Conservation (phyloP, 2,329 filamentous ascomycete species). For the Trichoderma koningii region DNA sequence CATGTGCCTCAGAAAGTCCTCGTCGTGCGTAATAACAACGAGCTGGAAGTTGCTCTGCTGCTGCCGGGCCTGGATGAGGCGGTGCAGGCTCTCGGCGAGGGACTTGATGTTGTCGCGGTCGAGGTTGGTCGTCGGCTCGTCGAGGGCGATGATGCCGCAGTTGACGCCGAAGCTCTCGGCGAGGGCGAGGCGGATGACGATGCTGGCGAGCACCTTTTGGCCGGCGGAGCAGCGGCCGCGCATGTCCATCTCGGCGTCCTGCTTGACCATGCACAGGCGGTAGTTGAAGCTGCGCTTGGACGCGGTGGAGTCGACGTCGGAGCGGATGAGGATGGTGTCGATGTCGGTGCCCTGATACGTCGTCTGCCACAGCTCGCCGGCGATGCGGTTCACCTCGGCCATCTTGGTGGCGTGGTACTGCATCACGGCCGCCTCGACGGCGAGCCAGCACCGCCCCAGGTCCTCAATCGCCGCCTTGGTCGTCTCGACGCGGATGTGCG, state of each 20-base stretch:
- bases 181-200: conserved; percentile 94
- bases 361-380: conserved; percentile 93
- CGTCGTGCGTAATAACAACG: conserved; percentile 98
- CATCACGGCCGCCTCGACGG: conserved; percentile 96
- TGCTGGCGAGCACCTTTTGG: conserved; percentile 93
- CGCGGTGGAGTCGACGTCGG: conserved; percentile 75
- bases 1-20: conserved; percentile 93
- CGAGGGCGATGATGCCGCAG: conserved; percentile 92
- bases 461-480: conserved; percentile 94
- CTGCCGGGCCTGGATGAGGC: conserved; percentile 81
- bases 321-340: conserved; percentile 92
- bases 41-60: conserved; percentile 95
- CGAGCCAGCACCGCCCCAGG: conserved; percentile 75
- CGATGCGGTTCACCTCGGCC: conserved; percentile 95
- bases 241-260: conserved; percentile 99
- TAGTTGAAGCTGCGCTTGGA: conserved; percentile 92
- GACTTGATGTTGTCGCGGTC: conserved; percentile 93
- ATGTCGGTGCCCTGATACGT: conserved; percentile 98
- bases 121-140: conserved; percentile 96
- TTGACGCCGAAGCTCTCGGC: conserved; percentile 96
- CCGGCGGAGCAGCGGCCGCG: conserved; percentile 94
- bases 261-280: conserved; percentile 96
- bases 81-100: conserved; percentile 79
- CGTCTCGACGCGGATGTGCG: conserved; percentile 85
- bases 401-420: conserved; percentile 95